These are phyloP conservation scores for Boeremia lycopersici DNA, from an alignment of 2,329 filamentous ascomycete genomes.

Conservation along the genomic window DNA sequence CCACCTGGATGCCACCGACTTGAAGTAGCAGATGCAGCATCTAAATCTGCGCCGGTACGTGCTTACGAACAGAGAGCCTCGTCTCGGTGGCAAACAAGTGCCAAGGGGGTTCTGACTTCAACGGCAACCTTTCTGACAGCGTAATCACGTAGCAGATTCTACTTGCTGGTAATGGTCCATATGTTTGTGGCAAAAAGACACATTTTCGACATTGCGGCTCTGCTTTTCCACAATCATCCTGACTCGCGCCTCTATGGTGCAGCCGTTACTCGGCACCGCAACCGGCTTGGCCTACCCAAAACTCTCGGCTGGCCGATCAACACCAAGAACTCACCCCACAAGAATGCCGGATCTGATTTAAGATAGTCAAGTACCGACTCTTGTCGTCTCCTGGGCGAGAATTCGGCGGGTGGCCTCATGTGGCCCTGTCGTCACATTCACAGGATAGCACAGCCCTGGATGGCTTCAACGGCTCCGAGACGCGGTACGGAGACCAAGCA, in stretches of 20 bases:
- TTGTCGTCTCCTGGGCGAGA: conserved; percentile 1
- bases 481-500: neutral
- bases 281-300: conserved; percentile 5
- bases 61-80: neutral
- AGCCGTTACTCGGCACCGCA: neutral
- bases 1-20: neutral
- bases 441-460: neutral
- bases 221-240: neutral
- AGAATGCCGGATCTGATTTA: neutral
- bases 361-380: neutral
- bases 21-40: neutral
- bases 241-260: neutral
- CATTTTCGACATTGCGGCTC: neutral
- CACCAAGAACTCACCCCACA: neutral
- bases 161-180: neutral
- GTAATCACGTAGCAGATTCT: neutral
- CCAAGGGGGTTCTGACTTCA: neutral
- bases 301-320: conserved; percentile 6
- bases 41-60: neutral
- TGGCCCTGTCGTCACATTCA: conserved; percentile 1
- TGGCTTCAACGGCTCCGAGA: conserved; percentile 3
- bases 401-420: neutral
- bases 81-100: neutral
- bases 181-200: neutral
- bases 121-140: neutral